Conservation (phyloP, 2,329 filamentous ascomycete genomes). For the Neoascochyta sp. region DNA sequence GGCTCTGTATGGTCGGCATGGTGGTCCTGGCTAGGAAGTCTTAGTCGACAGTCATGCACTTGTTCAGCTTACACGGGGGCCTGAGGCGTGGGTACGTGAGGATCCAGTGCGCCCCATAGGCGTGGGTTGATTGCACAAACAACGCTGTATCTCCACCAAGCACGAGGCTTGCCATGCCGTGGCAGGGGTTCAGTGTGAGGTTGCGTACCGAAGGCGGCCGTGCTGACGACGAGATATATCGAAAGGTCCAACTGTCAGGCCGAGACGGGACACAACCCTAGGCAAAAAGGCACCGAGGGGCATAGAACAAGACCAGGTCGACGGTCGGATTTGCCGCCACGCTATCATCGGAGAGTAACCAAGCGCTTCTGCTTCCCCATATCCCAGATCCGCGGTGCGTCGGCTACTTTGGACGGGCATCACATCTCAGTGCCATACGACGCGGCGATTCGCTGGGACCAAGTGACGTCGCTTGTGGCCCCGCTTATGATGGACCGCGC, state of each 20-base stretch:
- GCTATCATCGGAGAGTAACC: conserved; percentile 11
- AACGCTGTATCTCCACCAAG: too few relatives aligned
- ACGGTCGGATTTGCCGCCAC: conserved; percentile 11
- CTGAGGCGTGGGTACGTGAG: conserved; percentile 7
- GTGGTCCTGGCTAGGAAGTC: conserved; percentile 1
- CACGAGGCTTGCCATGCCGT: conserved; percentile 6
- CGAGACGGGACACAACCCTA: conserved; percentile 14
- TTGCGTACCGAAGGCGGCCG: too few relatives aligned
- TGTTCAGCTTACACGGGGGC: conserved; percentile 11
- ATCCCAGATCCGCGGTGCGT: conserved; percentile 11
- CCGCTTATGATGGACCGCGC: conserved; percentile 12
- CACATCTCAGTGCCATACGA: conserved; percentile 14
- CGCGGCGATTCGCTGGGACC: conserved; percentile 18
- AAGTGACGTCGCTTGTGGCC: conserved; percentile 9
- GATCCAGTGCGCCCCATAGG: conserved; percentile 11
- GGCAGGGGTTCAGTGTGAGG: conserved; percentile 5
- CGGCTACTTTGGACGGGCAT: conserved; percentile 10
- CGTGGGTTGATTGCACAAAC: conserved; percentile 11
- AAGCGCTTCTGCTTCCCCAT: conserved; percentile 10
- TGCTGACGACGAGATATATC: conserved; percentile 10
- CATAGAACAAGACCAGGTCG: conserved; percentile 3
- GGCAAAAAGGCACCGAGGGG: conserved; percentile 2
- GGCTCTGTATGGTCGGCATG: conserved; percentile 1
- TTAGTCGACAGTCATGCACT: conserved; percentile 3
- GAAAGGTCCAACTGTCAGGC: conserved; percentile 13